Percentiles rank a stretch among this genome's conserved stretches.
These are phyloP conservation scores for Rhizopogon sp. DNA, from an alignment of 768 basidiomycete genomes.

Conservation along the genomic window DNA sequence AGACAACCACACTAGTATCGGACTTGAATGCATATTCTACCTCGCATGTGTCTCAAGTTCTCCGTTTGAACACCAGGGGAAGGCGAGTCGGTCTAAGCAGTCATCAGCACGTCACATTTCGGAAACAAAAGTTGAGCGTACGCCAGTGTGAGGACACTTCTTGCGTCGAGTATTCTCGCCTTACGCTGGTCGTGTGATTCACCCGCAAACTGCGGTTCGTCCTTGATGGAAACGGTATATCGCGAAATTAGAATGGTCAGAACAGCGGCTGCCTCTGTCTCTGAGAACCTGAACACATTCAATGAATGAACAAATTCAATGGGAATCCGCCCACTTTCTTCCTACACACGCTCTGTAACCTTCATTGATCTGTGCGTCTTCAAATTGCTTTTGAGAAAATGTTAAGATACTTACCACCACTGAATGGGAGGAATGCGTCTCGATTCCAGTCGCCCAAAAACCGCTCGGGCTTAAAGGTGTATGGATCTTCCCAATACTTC, in stretches of 20 bases:
- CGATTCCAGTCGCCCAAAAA: slow-evolving; percentile 51
- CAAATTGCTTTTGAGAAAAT: background rate
- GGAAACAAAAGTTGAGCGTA: slow-evolving; percentile 21
- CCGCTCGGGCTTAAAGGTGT: slow-evolving; percentile 34
- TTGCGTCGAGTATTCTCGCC: slow-evolving; percentile 33
- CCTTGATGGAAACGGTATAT: slow-evolving; percentile 45
- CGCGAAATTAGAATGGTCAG: slow-evolving; percentile 43
- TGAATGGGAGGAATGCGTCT: slow-evolving; percentile 53
- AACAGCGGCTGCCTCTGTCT: slow-evolving; percentile 46
- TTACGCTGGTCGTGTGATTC: slow-evolving; percentile 45
- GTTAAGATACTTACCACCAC: slow-evolving; percentile 28
- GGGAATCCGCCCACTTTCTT: slow-evolving; percentile 26
- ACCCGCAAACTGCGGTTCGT: slow-evolving; percentile 42
- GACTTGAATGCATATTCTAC: too few species aligned
- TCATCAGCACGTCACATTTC: background rate
- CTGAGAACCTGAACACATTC: slow-evolving; percentile 36
- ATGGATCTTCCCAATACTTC: slow-evolving; percentile 33
- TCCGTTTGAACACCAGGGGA: slow-evolving; percentile 5
- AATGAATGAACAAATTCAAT: slow-evolving; percentile 3
- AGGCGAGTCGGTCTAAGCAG: slow-evolving; percentile 1
- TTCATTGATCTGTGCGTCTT: slow-evolving; percentile 2
- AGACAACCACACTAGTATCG: background rate
- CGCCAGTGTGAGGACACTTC: slow-evolving; percentile 39
- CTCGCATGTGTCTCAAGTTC: background rate
- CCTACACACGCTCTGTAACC: slow-evolving; percentile 44